Percentiles rank a stretch among this genome's conserved stretches.
Conservation (phyloP, 305 asterid species). For the Solanum hybrid region DNA sequence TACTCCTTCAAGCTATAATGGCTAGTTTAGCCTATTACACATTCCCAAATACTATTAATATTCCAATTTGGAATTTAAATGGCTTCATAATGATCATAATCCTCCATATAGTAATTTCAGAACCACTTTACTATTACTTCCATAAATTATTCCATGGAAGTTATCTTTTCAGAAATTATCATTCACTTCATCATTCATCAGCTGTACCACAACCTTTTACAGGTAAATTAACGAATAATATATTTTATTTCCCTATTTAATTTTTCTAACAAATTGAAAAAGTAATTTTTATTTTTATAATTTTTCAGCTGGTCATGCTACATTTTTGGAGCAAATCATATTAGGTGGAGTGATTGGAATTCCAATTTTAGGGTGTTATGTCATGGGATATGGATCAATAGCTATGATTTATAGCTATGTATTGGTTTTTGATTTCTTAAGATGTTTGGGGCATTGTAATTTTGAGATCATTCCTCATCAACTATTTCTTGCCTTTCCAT, state of each 20-base stretch:
- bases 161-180: conserved; percentile 51
- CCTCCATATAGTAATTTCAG: conserved; percentile 62
- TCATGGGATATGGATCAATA: conserved; percentile 59
- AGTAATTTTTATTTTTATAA: neutral
- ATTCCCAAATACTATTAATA: conserved; percentile 24
- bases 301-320: conserved; percentile 61
- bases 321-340: conserved; percentile 60
- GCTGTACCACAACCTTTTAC: conserved; percentile 67
- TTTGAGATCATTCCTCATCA: conserved; percentile 75
- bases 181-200: conserved; percentile 77
- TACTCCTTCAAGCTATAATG: conserved; percentile 58
- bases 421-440: conserved; percentile 53
- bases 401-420: conserved; percentile 51
- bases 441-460: conserved; percentile 82
- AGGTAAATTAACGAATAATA: conserved; percentile 20
- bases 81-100: conserved; percentile 41
- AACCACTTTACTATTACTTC: conserved; percentile 59
- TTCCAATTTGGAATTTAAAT: conserved; percentile 46
- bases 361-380: conserved; percentile 51
- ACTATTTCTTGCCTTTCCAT: conserved; percentile 49
- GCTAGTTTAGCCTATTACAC: conserved; percentile 33
- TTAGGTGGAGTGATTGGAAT: conserved; percentile 53
- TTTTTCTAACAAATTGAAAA: neutral
- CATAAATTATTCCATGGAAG: conserved; percentile 65
- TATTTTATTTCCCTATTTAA: too few species aligned